phyloP scores from a whole-genome alignment of 2,329 filamentous ascomycete genomes.

The Claviceps sp. region DNA sequence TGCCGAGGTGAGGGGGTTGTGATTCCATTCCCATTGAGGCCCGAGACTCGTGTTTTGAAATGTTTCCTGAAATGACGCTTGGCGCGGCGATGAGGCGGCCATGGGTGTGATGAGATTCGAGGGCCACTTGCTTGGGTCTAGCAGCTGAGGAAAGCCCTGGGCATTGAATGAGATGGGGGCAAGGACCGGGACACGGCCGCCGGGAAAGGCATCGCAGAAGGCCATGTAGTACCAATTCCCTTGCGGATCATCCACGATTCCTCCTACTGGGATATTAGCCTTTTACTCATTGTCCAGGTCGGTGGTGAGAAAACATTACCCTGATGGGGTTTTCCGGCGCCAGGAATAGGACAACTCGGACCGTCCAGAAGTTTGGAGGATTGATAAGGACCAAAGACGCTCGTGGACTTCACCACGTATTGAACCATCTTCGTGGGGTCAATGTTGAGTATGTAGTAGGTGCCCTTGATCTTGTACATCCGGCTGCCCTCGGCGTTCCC shows the following conservation, averaged over 20 bases:
- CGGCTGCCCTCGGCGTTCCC: not conserved
- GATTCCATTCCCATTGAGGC: not conserved
- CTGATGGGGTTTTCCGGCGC: not conserved
- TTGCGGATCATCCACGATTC: not conserved
- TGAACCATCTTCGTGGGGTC: not conserved
- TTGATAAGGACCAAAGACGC: not conserved
- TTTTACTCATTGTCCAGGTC: not conserved
- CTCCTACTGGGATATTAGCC: not conserved
- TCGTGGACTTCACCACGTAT: not conserved
- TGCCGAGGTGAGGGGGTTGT: not conserved
- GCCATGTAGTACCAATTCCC: slow-evolving; percentile 1
- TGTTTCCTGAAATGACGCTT: not conserved
- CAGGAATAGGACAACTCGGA: not conserved
- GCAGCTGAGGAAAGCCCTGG: not conserved
- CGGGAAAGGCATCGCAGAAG: not conserved
- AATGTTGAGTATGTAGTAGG: not conserved
- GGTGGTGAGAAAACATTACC: not conserved
- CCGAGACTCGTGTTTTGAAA: not conserved
- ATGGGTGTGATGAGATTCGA: not conserved
- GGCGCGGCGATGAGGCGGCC: not conserved
- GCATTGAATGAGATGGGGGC: not conserved
- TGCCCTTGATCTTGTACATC: slow-evolving; percentile 1
- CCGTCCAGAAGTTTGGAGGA: not conserved
- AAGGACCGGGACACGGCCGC: not conserved
- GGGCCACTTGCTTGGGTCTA: not conserved